phyloP scores from a whole-genome alignment of 306 rosid species.

The Rosa multiflora region DNA sequence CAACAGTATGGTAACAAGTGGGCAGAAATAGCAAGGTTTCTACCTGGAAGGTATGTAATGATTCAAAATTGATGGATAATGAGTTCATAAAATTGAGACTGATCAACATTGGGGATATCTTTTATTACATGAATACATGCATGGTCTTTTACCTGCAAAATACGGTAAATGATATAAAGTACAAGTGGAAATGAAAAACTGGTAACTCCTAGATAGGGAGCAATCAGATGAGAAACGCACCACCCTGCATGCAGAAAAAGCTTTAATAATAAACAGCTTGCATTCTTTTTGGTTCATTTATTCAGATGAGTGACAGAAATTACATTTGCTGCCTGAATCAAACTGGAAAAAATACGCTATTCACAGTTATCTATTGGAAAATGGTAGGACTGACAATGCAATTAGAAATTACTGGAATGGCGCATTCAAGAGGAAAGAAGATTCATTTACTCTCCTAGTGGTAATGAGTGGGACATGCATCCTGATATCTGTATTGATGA shows the following conservation, averaged over 20 bases:
- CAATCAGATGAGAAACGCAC: no score
- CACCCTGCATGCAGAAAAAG: no score
- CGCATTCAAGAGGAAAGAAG: slow-evolving; percentile 50
- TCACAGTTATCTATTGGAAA: slow-evolving; percentile 7
- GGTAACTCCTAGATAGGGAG: no score
- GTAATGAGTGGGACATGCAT: slow-evolving; percentile 15
- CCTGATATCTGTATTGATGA: not conserved
- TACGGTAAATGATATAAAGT: no score
- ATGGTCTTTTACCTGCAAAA: no score
- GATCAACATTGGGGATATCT: not conserved
- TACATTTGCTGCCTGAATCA: not conserved
- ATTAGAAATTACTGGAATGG: slow-evolving; percentile 66
- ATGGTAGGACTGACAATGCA: slow-evolving; percentile 59
- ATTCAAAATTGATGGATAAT: not conserved
- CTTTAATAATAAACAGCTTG: no score
- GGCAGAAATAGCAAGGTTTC: slow-evolving; percentile 64
- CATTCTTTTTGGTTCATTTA: no score
- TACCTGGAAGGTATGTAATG: slow-evolving; percentile 68
- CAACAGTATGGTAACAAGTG: slow-evolving; percentile 56
- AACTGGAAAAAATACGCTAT: not conserved
- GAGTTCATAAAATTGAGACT: not conserved
- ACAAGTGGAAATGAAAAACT: no score
- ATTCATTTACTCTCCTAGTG: slow-evolving; percentile 28
- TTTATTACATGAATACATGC: no score
- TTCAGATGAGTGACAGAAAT: not conserved